Conservation (phyloP, 495 filamentous ascomycete genomes). For the Aspergillus avenaceus region DNA sequence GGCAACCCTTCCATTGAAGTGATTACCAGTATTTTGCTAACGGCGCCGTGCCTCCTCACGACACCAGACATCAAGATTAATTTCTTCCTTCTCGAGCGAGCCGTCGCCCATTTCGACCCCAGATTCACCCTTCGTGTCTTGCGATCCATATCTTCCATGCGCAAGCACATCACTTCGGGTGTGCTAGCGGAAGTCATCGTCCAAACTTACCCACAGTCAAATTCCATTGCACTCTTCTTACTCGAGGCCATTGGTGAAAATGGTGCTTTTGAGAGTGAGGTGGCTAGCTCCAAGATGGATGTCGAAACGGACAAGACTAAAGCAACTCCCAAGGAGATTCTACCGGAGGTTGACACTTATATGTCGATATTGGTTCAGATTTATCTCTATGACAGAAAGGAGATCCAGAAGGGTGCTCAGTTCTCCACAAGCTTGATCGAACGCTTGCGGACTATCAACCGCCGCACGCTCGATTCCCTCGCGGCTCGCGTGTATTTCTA, state of each 20-base stretch:
- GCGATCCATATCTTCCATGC: conserved; percentile 90
- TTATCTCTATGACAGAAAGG: conserved; percentile 78
- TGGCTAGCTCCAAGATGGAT: conserved; percentile 65
- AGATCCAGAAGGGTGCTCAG: conserved; percentile 69
- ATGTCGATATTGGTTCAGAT: conserved; percentile 86
- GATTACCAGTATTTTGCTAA: background rate
- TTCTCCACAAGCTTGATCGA: conserved; percentile 81
- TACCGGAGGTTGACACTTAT: conserved; percentile 92
- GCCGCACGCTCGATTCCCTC: conserved; percentile 87
- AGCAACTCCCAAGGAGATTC: conserved; percentile 56
- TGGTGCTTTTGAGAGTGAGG: conserved; percentile 53
- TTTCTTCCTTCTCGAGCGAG: conserved; percentile 84
- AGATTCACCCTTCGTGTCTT: conserved; percentile 91
- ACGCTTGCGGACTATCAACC: conserved; percentile 82
- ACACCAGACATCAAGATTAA: conserved; percentile 84
- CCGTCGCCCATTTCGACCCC: conserved; percentile 88
- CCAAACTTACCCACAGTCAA: conserved; percentile 69
- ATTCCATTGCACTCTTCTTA: conserved; percentile 61
- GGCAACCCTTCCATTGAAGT: background rate
- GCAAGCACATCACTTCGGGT: conserved; percentile 80
- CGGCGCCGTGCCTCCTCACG: background rate
- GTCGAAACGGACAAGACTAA: conserved; percentile 59
- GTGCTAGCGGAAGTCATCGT: conserved; percentile 76
- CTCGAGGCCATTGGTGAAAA: conserved; percentile 63
- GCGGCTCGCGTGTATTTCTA: conserved; percentile 98